phyloP scores from a whole-genome alignment of 192 early-diverging fungal species.

The Powellomyces hirtus region DNA sequence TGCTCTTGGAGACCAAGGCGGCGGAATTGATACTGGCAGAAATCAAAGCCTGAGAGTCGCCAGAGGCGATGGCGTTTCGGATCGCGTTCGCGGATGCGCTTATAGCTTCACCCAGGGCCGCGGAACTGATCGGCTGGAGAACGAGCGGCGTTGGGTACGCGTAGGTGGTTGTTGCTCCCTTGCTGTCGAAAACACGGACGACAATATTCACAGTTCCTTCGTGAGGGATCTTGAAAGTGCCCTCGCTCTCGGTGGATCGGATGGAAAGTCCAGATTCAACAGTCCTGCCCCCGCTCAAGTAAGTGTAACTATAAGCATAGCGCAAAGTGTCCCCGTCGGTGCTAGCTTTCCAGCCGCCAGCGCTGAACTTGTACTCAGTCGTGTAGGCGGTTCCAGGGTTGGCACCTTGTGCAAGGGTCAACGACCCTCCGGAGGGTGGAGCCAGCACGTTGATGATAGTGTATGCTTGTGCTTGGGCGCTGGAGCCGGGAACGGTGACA shows the following conservation, averaged over 20 bases:
- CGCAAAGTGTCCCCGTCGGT: background rate
- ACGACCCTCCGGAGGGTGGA: background rate
- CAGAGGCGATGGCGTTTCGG: background rate
- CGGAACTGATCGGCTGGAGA: background rate
- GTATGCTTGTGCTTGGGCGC: background rate
- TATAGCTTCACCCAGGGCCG: background rate
- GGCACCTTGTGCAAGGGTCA: background rate
- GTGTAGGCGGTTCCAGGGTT: constrained; percentile 5
- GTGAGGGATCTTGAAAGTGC: background rate
- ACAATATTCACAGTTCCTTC: background rate
- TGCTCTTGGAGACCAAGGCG: background rate
- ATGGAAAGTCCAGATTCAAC: background rate
- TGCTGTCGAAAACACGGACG: background rate
- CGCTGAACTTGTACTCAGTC: background rate
- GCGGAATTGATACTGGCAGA: background rate
- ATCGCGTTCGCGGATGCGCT: background rate
- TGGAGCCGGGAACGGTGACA: background rate
- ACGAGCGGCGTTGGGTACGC: background rate
- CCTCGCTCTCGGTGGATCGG: background rate
- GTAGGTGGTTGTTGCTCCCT: background rate
- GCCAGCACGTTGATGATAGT: background rate
- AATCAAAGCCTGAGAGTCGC: background rate
- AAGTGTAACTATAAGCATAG: background rate
- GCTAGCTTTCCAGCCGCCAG: background rate
- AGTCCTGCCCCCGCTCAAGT: background rate